A percentile compares a stretch with the other conserved stretches of the same genome.
Evolutionary conservation across 768 basidiomycete genomes (phyloP).

Genomic region (Lactifluus volemus): DNA sequence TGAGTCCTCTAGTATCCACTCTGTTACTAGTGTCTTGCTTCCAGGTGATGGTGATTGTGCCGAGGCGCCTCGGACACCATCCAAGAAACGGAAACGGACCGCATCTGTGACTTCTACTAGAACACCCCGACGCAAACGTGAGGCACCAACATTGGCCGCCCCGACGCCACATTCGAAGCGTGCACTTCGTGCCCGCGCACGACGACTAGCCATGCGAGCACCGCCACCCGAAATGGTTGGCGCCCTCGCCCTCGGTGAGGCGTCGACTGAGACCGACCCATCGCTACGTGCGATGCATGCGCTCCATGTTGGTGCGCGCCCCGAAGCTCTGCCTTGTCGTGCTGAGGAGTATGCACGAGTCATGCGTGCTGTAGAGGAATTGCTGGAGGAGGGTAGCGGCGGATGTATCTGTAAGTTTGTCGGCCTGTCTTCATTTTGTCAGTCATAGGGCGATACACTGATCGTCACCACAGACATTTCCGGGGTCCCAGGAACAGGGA

Average conservation of each 20-base stretch:
- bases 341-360: constrained; percentile 78
- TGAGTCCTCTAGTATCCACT: constrained; percentile 33
- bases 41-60: constrained; percentile 15
- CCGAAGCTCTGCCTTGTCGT: constrained; percentile 82
- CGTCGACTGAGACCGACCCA: constrained; percentile 53
- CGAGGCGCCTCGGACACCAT: constrained; percentile 41
- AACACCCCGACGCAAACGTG: constrained; percentile 18
- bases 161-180: constrained; percentile 24
- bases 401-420: constrained; percentile 82
- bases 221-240: constrained; percentile 31
- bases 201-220: constrained; percentile 23
- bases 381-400: constrained; percentile 87
- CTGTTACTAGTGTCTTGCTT: constrained; percentile 16
- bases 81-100: constrained; percentile 41
- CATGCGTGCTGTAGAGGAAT: constrained; percentile 65
- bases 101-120: constrained; percentile 16
- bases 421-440: not conserved
- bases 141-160: constrained; percentile 25
- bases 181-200: constrained; percentile 17
- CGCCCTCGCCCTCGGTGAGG: constrained; percentile 29
- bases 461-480: constrained; percentile 64
- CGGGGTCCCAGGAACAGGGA: constrained; percentile 97
- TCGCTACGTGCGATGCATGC: constrained; percentile 87
- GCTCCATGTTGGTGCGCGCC: constrained; percentile 87
- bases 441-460: not conserved